Base-by-base conservation (phyloP, 164 flowering plant species). In the Vitis rotundifolia region DNA sequence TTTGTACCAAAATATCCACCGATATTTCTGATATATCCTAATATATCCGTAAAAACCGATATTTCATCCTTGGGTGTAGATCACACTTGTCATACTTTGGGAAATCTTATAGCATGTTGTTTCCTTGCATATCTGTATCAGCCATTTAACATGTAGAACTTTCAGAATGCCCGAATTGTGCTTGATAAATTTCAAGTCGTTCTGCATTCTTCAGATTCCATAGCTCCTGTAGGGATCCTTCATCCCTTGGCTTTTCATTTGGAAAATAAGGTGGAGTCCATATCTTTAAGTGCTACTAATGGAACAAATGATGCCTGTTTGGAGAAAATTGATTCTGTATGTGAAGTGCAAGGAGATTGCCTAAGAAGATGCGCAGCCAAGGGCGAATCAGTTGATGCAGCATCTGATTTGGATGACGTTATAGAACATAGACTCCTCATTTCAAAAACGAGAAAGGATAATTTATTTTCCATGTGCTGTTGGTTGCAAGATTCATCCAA, bases 241-340 rank as follows among this genome's bases (percentile, higher is more conserved):
- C 99, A 95, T 80, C 99, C 99, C n/a, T 59, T 82, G 72, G 77
- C 83, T 56, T 95, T 90, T 80, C 98, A 91, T 79, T 79, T 91
- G 79, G 93, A 91, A 75, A 69, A 70, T 9, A 95, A 95, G 84
- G 68, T 26, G 47, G 73, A 63, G 8, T 37, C 72, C 22, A 44
- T 15, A 50, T 61, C 71, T 59, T 54, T 55, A 59, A 79, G 76
- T 68, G 66, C 53, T 62, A 50, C 51, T 70, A 75, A 63, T 18
- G 60, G 54, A 62, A 63, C 7, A n/a, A 67, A 61, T 61, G 80
- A 71, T 73, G 11, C 64, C 11, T 11, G 62, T 63, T 37, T 9
- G 11, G 80, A 77, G 77, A 76, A 76, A 68, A n/a, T 54, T 15
- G 79, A 70, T 76, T 70, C 59, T 44, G 85, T 93, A 49, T 72